Conservation (phyloP, 768 basidiomycete species). For the Phylloporus arenicola region DNA sequence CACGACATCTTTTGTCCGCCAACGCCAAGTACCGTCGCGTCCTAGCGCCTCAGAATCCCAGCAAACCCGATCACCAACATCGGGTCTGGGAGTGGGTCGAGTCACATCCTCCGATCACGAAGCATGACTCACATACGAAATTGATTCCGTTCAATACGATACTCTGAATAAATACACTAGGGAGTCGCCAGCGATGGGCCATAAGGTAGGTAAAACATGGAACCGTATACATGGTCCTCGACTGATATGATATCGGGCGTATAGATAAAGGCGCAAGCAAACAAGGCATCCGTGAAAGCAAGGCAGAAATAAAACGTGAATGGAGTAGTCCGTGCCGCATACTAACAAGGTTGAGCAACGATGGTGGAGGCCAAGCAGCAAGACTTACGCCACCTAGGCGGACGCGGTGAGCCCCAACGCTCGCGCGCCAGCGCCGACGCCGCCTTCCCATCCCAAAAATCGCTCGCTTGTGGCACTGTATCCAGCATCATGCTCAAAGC, state of each 20-base stretch:
- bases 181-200: slow-evolving; percentile 14
- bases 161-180: slow-evolving; percentile 10
- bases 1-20: neutral
- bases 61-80: too few relatives aligned
- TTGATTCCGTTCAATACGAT: slow-evolving; percentile 1
- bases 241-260: slow-evolving; percentile 18
- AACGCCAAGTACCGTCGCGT: neutral
- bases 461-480: slow-evolving; percentile 42
- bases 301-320: neutral
- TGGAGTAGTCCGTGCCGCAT: neutral
- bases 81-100: neutral
- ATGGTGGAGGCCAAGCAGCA: slow-evolving; percentile 5
- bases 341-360: slow-evolving; percentile 16
- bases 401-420: slow-evolving; percentile 58
- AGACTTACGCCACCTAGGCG: slow-evolving; percentile 26
- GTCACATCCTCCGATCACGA: neutral
- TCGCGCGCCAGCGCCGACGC: slow-evolving; percentile 73
- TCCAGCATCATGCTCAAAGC: slow-evolving; percentile 34
- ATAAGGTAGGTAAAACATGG: slow-evolving; percentile 14
- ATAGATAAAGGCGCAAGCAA: slow-evolving; percentile 4
- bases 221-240: slow-evolving; percentile 7
- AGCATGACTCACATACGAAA: slow-evolving; percentile 4
- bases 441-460: slow-evolving; percentile 79
- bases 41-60: too few relatives aligned
- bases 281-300: neutral